A percentile compares a stretch with the other conserved stretches of the same genome.
These are phyloP conservation scores for Cadophora luteo-olivacea DNA, from an alignment of 2,329 filamentous ascomycete genomes.

Conservation along the genomic window DNA sequence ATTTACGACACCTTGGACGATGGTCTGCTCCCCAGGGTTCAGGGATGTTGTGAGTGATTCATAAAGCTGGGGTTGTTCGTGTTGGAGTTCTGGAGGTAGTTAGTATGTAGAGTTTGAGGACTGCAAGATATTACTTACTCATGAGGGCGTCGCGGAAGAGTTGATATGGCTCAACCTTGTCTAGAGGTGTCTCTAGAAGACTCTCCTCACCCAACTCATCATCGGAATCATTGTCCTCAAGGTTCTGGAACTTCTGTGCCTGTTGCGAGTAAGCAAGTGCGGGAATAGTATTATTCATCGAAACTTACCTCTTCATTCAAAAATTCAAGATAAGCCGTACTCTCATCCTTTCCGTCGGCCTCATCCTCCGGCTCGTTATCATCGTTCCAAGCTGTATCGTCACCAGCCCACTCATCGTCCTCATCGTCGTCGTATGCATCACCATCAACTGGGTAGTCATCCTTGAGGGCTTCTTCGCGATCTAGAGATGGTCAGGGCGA, in stretches of 20 bases:
- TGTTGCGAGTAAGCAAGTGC: slow-evolving; percentile 44
- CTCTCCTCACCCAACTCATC: slow-evolving; percentile 94
- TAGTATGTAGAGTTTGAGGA: slow-evolving; percentile 22
- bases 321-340: slow-evolving; percentile 93
- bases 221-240: slow-evolving; percentile 73
- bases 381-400: slow-evolving; percentile 80
- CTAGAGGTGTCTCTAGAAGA: slow-evolving; percentile 89
- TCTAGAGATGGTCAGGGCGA: slow-evolving; percentile 56
- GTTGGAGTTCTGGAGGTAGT: slow-evolving; percentile 73
- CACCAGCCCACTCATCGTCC: slow-evolving; percentile 75
- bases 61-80: slow-evolving; percentile 90
- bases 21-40: slow-evolving; percentile 77
- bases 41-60: slow-evolving; percentile 79
- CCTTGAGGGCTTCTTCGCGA: slow-evolving; percentile 89
- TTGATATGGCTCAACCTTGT: slow-evolving; percentile 93
- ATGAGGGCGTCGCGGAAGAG: slow-evolving; percentile 84
- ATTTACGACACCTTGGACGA: slow-evolving; percentile 77
- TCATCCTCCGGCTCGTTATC: slow-evolving; percentile 62
- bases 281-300: not conserved
- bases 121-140: slow-evolving; percentile 62
- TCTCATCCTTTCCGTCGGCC: slow-evolving; percentile 56
- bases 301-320: slow-evolving; percentile 80
- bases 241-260: slow-evolving; percentile 83
- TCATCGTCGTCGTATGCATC: slow-evolving; percentile 72
- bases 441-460: slow-evolving; percentile 78